Evolutionary conservation across 371 early-diverging fungal species (phyloP), one percentile per base, ranked within the genome.

Genomic region (Mucor ambiguus): DNA sequence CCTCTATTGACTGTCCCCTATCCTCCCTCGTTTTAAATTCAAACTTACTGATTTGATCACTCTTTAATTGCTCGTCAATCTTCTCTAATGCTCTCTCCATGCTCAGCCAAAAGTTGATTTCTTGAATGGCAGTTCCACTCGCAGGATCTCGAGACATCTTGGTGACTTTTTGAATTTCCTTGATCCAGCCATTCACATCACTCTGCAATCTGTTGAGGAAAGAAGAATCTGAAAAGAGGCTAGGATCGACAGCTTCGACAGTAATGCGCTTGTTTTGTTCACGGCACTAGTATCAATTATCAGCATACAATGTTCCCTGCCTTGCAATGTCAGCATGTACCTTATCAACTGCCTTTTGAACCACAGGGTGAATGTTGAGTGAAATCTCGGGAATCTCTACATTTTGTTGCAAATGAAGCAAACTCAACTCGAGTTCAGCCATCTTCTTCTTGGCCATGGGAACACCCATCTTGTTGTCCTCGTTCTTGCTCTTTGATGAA

Each of bases 141-240:
- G 92, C 77, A 32, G 97, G 96, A 72, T 99, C 99, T 60, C 98
- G 88, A 30, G 90, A 86, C 67, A 99, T 90, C 68, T 93, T 93
- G 37, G 98, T 98, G 14, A 99, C 97, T 73, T 96, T 97, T 74
- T 98, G 97, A 70, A 99, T 98, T 72, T 98, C 98, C 73, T 96
- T 96, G 78, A 98, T 95, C 99, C 99, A 99, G 8, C 92, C 91
- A 70, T 98, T 98, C 49, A 99, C 98, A 73, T 96, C 96, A 49
- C 88, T 82, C 73, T 98, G 98, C 29, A 99, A 85, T 72, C 90
- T 89, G 82, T 98, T 98, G 30, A 98, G 83, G 64, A 98, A 94
- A 3, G 87, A 78, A 0, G 96, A 92, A 69, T 99, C 96, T 3
- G 81, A 76, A 38, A 93, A 81, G 38, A 90, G 79, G 16, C 73